Percentiles rank a stretch among this genome's conserved stretches.
phyloP scores from a whole-genome alignment of 768 basidiomycete genomes.

The Lactarius hengduanensis region DNA sequence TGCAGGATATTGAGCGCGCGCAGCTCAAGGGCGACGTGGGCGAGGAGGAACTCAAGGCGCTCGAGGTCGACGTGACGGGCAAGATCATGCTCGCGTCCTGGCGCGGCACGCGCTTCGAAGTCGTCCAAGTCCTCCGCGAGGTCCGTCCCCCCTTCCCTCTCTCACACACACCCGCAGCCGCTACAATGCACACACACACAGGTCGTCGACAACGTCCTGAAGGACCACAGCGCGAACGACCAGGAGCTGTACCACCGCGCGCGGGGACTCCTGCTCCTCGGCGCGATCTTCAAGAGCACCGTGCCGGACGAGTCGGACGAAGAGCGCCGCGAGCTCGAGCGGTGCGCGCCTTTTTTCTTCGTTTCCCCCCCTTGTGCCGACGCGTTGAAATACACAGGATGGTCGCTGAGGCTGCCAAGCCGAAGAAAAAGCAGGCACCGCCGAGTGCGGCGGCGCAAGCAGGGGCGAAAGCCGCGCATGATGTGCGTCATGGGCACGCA shows the following conservation, averaged over 20 bases:
- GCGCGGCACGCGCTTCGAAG: slow-evolving; percentile 95
- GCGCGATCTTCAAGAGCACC: slow-evolving; percentile 84
- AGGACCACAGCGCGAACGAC: slow-evolving; percentile 74
- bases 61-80: slow-evolving; percentile 92
- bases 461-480: slow-evolving; percentile 18
- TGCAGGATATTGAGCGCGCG: slow-evolving; percentile 89
- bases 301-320: slow-evolving; percentile 89
- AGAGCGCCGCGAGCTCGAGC: slow-evolving; percentile 91
- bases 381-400: slow-evolving; percentile 46
- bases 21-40: slow-evolving; percentile 86
- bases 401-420: slow-evolving; percentile 84
- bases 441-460: slow-evolving; percentile 19
- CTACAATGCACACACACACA: slow-evolving; percentile 31
- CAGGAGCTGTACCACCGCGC: slow-evolving; percentile 75
- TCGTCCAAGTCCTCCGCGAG: slow-evolving; percentile 84
- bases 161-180: slow-evolving; percentile 4
- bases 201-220: slow-evolving; percentile 83
- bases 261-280: slow-evolving; percentile 84
- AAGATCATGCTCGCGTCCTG: slow-evolving; percentile 97
- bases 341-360: no score
- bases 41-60: slow-evolving; percentile 79
- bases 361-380: no score
- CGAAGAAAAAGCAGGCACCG: slow-evolving; percentile 41
- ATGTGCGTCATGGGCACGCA: not conserved
- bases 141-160: slow-evolving; percentile 33